A percentile compares a stretch with the other conserved stretches of the same genome.
Evolutionary conservation across 495 filamentous ascomycete genomes (phyloP).

Genomic region (Podospora tetraspora): DNA sequence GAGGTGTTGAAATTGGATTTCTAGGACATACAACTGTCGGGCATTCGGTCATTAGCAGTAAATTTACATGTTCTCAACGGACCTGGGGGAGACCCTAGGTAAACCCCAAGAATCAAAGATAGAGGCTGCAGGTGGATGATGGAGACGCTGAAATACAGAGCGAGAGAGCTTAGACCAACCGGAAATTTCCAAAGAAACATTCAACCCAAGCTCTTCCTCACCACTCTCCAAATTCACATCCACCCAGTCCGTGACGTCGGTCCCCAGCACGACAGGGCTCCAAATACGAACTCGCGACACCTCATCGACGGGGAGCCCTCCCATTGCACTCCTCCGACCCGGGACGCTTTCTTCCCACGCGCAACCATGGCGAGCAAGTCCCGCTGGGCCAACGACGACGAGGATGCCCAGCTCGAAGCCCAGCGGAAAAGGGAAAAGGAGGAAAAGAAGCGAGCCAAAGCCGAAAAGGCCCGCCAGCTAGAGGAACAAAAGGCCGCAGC

Average conservation of each 20-base stretch:
- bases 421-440: conserved; percentile 82
- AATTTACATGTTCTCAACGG: no score
- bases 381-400: conserved; percentile 80
- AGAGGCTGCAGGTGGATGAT: not conserved
- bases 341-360: not conserved
- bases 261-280: not conserved
- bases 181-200: conserved; percentile 24
- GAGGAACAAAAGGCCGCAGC: conserved; percentile 49
- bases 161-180: conserved; percentile 23
- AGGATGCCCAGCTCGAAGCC: conserved; percentile 65
- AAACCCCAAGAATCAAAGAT: no score
- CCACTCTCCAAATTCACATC: conserved; percentile 1
- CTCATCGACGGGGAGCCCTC: not conserved
- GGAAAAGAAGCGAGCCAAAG: conserved; percentile 78
- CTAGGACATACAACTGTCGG: no score
- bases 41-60: no score
- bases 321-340: not conserved
- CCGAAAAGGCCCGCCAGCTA: conserved; percentile 71
- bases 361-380: conserved; percentile 64
- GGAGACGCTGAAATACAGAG: not conserved
- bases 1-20: no score
- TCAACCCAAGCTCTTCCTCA: not conserved
- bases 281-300: not conserved
- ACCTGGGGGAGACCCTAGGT: no score
- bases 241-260: conserved; percentile 4